Conservation (phyloP, 2,329 filamentous ascomycete species). For the Fusarium humuli region DNA sequence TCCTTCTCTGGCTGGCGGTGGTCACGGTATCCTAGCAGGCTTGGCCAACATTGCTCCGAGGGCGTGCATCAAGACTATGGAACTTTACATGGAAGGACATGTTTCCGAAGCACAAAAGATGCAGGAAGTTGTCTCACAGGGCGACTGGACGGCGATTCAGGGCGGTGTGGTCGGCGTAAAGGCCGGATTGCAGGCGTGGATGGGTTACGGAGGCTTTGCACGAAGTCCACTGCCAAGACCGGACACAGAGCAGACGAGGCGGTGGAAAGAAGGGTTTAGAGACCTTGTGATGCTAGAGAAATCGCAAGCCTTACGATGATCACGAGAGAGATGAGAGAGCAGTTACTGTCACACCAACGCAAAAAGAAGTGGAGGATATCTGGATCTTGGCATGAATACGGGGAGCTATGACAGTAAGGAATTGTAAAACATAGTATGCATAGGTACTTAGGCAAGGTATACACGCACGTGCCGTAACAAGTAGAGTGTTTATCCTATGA, state of each 20-base stretch:
- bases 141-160: conserved; percentile 79
- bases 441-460: background rate
- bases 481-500: conserved; percentile 3
- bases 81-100: conserved; percentile 69
- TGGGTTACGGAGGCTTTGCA: conserved; percentile 72
- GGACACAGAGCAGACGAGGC: conserved; percentile 59
- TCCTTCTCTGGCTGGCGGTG: conserved; percentile 75
- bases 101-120: conserved; percentile 69
- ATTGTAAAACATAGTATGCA: background rate
- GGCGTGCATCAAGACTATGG: conserved; percentile 70
- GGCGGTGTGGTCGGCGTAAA: conserved; percentile 79
- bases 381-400: conserved; percentile 1
- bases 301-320: conserved; percentile 56
- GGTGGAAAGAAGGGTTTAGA: conserved; percentile 68
- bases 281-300: conserved; percentile 65
- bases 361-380: conserved; percentile 8
- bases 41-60: conserved; percentile 78
- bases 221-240: conserved; percentile 55
- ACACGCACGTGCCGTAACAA: background rate
- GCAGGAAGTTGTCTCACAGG: conserved; percentile 73
- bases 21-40: conserved; percentile 77
- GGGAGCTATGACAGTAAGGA: conserved; percentile 10
- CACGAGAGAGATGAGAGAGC: conserved; percentile 6
- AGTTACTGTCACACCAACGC: conserved; percentile 24
- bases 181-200: conserved; percentile 72